phyloP scores from a whole-genome alignment of 2,329 filamentous ascomycete species.

The Colletotrichum sp. region DNA sequence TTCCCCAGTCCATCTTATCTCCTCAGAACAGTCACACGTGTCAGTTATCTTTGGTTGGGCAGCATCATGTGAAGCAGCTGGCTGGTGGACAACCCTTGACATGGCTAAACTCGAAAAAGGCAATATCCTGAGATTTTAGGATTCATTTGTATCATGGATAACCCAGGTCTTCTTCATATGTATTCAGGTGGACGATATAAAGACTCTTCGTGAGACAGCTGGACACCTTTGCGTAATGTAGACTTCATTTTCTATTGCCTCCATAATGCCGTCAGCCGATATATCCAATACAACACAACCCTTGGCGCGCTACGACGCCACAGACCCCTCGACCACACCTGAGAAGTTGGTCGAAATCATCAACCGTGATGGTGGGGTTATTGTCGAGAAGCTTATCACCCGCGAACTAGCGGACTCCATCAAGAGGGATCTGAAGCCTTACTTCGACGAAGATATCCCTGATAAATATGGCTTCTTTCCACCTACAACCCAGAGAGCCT shows the following conservation, averaged over 20 bases:
- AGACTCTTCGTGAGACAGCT: not conserved
- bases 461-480: slow-evolving; percentile 45
- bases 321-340: slow-evolving; percentile 22
- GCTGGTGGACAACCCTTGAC: not conserved
- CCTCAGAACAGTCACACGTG: not conserved
- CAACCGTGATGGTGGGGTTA: slow-evolving; percentile 37
- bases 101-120: not conserved
- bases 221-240: not conserved
- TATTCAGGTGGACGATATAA: not conserved
- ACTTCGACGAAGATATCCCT: slow-evolving; percentile 37
- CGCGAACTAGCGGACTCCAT: slow-evolving; percentile 35
- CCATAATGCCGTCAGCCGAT: not conserved
- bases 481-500: slow-evolving; percentile 40
- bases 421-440: slow-evolving; percentile 37
- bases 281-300: not conserved
- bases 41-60: not conserved
- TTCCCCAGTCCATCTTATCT: not conserved
- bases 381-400: slow-evolving; percentile 38
- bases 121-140: not conserved
- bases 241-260: accelerated
- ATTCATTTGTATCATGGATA: not conserved
- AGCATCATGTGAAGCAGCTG: not conserved
- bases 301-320: slow-evolving; percentile 16
- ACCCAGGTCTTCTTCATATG: not conserved
- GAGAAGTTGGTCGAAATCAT: slow-evolving; percentile 25